Base-by-base conservation (phyloP, 306 rosid genomes). In the Corylus heterophylla region DNA sequence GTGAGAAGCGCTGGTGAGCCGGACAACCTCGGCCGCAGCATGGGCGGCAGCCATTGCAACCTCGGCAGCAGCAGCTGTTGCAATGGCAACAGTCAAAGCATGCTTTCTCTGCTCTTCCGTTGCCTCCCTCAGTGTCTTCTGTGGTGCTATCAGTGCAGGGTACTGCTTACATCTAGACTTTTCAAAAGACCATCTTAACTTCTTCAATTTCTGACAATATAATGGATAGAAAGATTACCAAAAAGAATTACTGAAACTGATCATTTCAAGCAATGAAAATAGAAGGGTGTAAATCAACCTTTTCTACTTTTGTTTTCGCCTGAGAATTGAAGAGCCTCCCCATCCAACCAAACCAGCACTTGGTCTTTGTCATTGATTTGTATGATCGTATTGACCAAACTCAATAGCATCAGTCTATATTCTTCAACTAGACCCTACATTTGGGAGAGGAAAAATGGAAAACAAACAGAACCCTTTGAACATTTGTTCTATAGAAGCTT, bases 41-140 rank as follows among this genome's bases (percentile, higher is more conserved):
- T 88, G 87, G 37, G 96, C 97, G 25, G 98, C 97, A 47, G 96
- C 94, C 61, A 92, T 89, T 3, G 98, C 98, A 54, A 94, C 97
- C 82, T 94, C 89, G 1, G 94, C 98, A 1, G 97, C 98, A 10
- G 97, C 92, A 37, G 93, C 87, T 25, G 98, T 86, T 79, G 94
- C 96, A 64, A 87, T 75, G 71, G 98, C 98, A 77, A 94, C 96
- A 29, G 84, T 85, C 79, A 92, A 73, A 78, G 98, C 97, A 74
- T 87, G 98, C 56, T 83, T 94, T 80, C 87, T 92, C 79, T 91
- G 94, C 84, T 89, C 92, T 51, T 76, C 94, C 54, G 86, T 88
- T 75, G 89, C 97, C 84, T 92, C 93, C 64, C 68, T 37, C 8
- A 92, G 87, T 39, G 87, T 44, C 74, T 69, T 88, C 50, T 80